Percentiles rank a stretch among this genome's conserved stretches.
phyloP scores from a whole-genome alignment of 225 moss, liverwort and hornwort species.

The Thuidium tamariscinum region DNA sequence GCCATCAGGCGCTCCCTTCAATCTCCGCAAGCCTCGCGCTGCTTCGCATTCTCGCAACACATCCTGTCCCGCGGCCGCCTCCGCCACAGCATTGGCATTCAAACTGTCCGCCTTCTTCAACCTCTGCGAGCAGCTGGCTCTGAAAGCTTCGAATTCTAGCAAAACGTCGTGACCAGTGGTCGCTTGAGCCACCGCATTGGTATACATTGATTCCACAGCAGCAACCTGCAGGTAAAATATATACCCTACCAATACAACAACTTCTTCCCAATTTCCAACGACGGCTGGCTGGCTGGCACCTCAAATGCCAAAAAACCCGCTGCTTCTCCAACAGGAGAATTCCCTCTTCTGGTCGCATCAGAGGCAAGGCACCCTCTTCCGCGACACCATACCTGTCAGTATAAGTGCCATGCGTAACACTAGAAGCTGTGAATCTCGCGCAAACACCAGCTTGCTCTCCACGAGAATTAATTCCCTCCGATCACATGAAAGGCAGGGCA shows the following conservation, averaged over 20 bases:
- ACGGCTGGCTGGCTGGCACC: neutral
- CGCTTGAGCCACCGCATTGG: neutral
- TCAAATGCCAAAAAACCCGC: neutral
- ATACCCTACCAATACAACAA: neutral
- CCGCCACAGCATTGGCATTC: neutral
- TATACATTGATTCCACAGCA: slow-evolving; percentile 4
- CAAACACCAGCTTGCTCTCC: neutral
- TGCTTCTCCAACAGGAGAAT: neutral
- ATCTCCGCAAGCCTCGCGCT: neutral
- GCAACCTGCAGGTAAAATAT: neutral
- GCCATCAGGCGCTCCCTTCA: neutral
- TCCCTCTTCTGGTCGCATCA: neutral
- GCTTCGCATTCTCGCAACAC: neutral
- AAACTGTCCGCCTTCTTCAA: slow-evolving; percentile 5
- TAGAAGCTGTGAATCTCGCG: neutral
- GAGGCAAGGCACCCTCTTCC: neutral
- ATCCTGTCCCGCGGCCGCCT: neutral
- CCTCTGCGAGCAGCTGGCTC: neutral
- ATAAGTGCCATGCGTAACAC: neutral
- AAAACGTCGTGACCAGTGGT: neutral
- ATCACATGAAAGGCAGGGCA: neutral
- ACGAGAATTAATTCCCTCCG: neutral
- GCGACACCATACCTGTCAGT: neutral
- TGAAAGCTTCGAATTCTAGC: neutral
- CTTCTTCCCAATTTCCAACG: neutral